Conservation (phyloP, 1,284 basidiomycete genomes). For the Naganishia sp. region DNA sequence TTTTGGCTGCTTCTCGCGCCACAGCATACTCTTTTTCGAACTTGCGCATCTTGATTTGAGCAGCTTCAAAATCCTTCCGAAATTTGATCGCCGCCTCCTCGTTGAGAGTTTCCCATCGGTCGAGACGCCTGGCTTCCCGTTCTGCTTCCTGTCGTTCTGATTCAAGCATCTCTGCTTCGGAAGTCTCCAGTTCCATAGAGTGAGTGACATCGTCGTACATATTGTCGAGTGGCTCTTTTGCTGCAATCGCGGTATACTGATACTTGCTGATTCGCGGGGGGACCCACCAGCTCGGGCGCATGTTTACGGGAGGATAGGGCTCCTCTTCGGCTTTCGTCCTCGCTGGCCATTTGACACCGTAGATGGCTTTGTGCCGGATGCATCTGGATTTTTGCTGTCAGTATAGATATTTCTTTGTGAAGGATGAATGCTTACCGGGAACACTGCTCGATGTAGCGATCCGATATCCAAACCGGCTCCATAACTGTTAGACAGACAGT, state of each 20-base stretch:
- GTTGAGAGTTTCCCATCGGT: conserved; percentile 7
- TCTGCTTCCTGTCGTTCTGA: conserved; percentile 1
- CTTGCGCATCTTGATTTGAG: conserved; percentile 1
- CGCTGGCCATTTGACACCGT: conserved; percentile 23
- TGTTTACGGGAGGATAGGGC: conserved; percentile 22
- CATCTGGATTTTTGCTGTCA: neutral
- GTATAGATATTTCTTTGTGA: neutral
- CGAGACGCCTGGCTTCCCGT: conserved; percentile 9
- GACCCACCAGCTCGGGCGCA: conserved; percentile 25
- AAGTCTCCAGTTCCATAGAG: neutral
- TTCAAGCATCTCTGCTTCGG: neutral
- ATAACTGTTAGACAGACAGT: conserved; percentile 15
- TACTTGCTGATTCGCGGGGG: conserved; percentile 16
- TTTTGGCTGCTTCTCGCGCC: conserved; percentile 6
- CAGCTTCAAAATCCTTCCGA: conserved; percentile 18
- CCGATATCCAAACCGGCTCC: conserved; percentile 20
- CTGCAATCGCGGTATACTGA: neutral
- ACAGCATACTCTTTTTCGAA: conserved; percentile 5
- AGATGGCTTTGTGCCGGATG: conserved; percentile 24
- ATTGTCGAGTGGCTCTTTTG: neutral
- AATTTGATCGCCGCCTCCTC: conserved; percentile 18
- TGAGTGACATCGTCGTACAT: neutral
- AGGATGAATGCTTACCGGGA: conserved; percentile 4
- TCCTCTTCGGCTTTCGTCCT: conserved; percentile 14
- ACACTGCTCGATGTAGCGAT: conserved; percentile 22